Base-by-base conservation (phyloP, 2,329 filamentous ascomycete genomes). In the Colletotrichum lindemuthianum region DNA sequence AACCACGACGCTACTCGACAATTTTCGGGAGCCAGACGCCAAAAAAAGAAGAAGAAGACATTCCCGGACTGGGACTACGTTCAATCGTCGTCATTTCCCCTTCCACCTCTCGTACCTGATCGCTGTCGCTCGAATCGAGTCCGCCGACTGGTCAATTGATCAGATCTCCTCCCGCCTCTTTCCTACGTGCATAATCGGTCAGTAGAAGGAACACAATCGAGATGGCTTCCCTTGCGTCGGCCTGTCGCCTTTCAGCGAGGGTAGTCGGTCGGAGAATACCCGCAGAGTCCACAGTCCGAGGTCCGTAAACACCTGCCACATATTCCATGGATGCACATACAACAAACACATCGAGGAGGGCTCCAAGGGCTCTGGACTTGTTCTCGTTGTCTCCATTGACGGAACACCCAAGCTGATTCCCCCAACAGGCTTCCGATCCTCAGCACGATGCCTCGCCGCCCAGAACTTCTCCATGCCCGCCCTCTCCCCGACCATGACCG, bases 391-490 rank as follows among this genome's bases (percentile, higher is more conserved):
- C 24, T 3, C 24, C 24, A 24, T 24, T 24, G 24, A 45, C 45
- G 58, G 33, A 45, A 47, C 37, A 48, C 15, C 34, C 24, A 37
- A 56, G 54, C 60, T 66, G 50, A 65, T 32, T 39, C 11, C 39
- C 32, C 24, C 5, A 40, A 49, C 72, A 93, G 91, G 85, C 71
- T 88, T 92, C 76, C 83, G 85, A 69, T 87, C 88, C 45, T 87
- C 87, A 59, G 79, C 88, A 63, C 80, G 84, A 70, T 83, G 82
- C 71, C 84, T 90, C 71, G 92, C 90, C 53, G 93, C 92, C 32
- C 90, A 93, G 69, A 96, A 94, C 79, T 93, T 96, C 80, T 91
- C 89, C 59, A 97, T 97, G 93, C 93, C 93, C 33, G 93, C 93
- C 44, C 86, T 97, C 68, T 96, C 92, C 67, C 93, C 93, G 60